Percentiles rank a stretch among this genome's conserved stretches.
Evolutionary conservation across 768 basidiomycete species (phyloP).

Genomic region (Podaxis sp.): DNA sequence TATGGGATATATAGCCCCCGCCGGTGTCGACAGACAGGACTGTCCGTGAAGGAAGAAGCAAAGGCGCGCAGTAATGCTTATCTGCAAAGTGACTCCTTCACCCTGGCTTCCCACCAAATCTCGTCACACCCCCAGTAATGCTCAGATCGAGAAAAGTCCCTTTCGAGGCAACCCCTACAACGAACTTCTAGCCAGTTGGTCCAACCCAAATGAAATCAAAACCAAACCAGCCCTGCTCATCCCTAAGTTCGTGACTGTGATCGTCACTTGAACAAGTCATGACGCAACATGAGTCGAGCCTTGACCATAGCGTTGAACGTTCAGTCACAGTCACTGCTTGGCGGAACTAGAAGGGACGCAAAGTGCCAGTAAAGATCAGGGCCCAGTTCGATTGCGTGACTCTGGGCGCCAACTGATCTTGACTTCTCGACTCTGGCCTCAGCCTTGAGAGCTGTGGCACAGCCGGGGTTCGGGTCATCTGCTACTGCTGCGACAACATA

Average conservation of each 20-base stretch:
- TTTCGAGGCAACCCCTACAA: constrained; percentile 1
- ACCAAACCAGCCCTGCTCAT: constrained; percentile 7
- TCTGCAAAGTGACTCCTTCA: neutral
- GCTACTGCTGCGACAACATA: neutral
- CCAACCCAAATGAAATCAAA: constrained; percentile 7
- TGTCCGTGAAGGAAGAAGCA: neutral
- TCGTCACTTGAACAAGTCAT: constrained; percentile 1
- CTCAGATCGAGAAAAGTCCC: constrained; percentile 1
- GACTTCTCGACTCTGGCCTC: neutral
- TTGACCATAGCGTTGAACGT: neutral
- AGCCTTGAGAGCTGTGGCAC: neutral
- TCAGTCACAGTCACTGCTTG: neutral
- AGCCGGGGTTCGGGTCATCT: neutral
- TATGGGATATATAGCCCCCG: neutral
- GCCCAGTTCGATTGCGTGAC: neutral
- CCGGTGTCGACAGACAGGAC: neutral
- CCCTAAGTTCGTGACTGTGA: constrained; percentile 9
- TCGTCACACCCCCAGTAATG: neutral
- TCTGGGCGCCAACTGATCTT: neutral
- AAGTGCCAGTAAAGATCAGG: neutral
- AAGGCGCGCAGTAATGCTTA: neutral
- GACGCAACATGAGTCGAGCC: constrained; percentile 3
- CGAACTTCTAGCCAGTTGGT: neutral
- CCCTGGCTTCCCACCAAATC: neutral
- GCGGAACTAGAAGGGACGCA: neutral